Evolutionary conservation across 257 asterid species (phyloP).

Genomic region (Asclepias syriaca): DNA sequence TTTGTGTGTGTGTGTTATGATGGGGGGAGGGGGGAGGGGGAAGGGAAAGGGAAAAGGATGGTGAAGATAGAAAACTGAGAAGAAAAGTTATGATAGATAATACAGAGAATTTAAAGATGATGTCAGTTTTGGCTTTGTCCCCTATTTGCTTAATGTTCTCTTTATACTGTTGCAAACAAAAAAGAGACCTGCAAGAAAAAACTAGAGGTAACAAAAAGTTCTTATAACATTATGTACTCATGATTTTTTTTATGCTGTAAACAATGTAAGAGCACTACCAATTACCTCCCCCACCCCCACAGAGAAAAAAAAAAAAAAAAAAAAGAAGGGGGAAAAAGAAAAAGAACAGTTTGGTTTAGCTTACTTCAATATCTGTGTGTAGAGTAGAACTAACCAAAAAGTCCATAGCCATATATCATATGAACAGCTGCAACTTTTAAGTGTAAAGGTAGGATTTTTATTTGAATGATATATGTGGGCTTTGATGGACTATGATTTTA

Average conservation of each 20-base stretch:
- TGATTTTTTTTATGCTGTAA: neutral
- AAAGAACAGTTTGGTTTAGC: conserved; percentile 3
- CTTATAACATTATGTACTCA: neutral
- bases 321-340: too few relatives aligned
- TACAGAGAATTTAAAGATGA: conserved; percentile 24
- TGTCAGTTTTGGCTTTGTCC: conserved; percentile 21
- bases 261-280: too few relatives aligned
- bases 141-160: conserved; percentile 14
- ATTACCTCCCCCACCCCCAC: too few relatives aligned
- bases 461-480: conserved; percentile 20
- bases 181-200: neutral
- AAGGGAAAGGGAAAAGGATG: conserved; percentile 5
- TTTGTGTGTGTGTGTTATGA: conserved; percentile 4
- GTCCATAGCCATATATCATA: conserved; percentile 16
- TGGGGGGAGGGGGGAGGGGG: too few relatives aligned
- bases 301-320: too few relatives aligned
- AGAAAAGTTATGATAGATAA: neutral
- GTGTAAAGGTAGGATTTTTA: conserved; percentile 21
- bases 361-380: neutral
- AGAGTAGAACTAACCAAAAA: conserved; percentile 12
- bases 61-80: conserved; percentile 5
- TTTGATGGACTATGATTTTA: conserved; percentile 17
- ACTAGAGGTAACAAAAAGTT: neutral
- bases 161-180: conserved; percentile 3
- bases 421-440: conserved; percentile 13